Evolutionary conservation across 352 stramenopile species (phyloP), one percentile per base, ranked within the genome.

Genomic region (Phytophthora vignae): DNA sequence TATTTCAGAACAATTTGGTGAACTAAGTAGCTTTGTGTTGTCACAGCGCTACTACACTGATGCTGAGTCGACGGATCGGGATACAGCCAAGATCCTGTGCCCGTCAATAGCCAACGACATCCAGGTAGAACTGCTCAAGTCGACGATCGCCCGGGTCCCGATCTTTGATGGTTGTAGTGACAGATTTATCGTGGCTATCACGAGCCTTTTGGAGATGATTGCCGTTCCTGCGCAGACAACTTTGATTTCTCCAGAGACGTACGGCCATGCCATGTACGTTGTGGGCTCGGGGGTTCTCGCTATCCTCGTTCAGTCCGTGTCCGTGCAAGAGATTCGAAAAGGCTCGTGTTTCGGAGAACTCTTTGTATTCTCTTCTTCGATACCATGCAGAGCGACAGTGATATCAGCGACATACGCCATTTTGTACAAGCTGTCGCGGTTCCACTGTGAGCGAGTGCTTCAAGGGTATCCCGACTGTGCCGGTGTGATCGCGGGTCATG

Each of bases 41-140:
- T 22, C 10, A 33, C 60, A 93, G 82, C 69, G 81, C n/a, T 81
- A 86, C 31, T 84, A 88, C 60, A 90, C 84, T 0, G 83, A 88
- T 38, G 81, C 67, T 0, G 85, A 90, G 25, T 87, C 83, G 5
- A 91, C 82, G 29, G 83, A 91, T 63, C 81, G 82, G n/a, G 83
- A 88, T 52, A 81, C 79, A 1, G 82, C 90, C 71, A 88, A 83
- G 59, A 61, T 90, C 1, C 52, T 93, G 11, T 93, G 85, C 53
- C 78, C 83, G 10, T 93, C 85, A 4, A 90, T 91, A 40, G 76
- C 79, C 8, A 89, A 83, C 7, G 83, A 93, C 49, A 87, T 90
- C 42, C 84, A 91, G 58, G 82, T 91, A 22, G 82, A 90, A 42
- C 71, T 93, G 3, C 62, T 93, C 44, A 85, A 87, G 54, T 65